These are phyloP conservation scores for Populus hybrid DNA, from an alignment of 441 rosid genomes.

Conservation along the genomic window DNA sequence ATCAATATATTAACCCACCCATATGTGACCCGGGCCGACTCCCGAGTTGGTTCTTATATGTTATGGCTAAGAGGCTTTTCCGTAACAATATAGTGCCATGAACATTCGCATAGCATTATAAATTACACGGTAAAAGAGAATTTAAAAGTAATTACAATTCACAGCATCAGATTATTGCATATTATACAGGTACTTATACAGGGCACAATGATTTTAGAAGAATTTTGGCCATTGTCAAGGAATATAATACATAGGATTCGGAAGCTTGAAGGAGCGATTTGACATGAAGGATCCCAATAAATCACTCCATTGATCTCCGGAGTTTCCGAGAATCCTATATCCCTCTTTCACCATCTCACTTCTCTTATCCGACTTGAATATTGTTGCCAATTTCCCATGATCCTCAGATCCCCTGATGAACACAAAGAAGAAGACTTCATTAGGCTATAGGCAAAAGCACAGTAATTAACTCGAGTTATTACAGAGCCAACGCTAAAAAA, in stretches of 20 bases:
- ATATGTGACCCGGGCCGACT: too few relatives aligned
- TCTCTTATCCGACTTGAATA: constrained; percentile 79
- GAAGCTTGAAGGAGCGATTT: constrained; percentile 73
- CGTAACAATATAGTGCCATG: too few relatives aligned
- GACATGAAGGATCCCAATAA: constrained; percentile 61
- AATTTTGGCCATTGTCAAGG: constrained; percentile 30
- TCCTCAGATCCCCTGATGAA: constrained; percentile 47
- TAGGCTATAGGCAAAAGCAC: not conserved
- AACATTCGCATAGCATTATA: constrained; percentile 1
- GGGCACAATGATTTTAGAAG: not conserved
- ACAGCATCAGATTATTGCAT: not conserved
- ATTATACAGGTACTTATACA: not conserved
- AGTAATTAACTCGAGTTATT: not conserved
- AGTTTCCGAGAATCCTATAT: constrained; percentile 71
- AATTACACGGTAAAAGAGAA: constrained; percentile 3
- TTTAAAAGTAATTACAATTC: constrained; percentile 14
- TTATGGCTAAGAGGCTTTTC: not conserved
- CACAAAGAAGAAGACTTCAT: not conserved
- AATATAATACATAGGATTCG: constrained; percentile 86
- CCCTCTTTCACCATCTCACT: constrained; percentile 66
- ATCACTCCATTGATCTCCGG: constrained; percentile 97
- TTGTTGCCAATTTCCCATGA: constrained; percentile 51
- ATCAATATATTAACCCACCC: too few relatives aligned
- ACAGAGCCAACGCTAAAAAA: not conserved
- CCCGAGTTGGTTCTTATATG: too few relatives aligned